These are phyloP conservation scores for Paramyrothecium roridum DNA, from an alignment of 2,329 filamentous ascomycete genomes.

Conservation along the genomic window DNA sequence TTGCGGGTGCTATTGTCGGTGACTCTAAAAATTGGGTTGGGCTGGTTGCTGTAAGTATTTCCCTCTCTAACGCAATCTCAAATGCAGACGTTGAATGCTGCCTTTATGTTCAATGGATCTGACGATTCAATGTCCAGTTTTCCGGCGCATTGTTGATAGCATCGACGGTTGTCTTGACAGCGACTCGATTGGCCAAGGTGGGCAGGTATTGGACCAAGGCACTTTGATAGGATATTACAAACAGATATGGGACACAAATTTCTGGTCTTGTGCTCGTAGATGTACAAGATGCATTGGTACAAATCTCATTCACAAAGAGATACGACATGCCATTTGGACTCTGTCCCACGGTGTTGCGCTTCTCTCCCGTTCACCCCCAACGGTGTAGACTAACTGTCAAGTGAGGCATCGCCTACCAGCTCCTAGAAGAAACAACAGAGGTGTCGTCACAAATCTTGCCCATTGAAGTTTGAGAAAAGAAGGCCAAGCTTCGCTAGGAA, in stretches of 20 bases:
- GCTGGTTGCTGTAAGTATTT: neutral
- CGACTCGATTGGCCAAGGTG: neutral
- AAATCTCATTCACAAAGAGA: neutral
- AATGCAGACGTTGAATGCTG: neutral
- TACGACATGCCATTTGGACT: neutral
- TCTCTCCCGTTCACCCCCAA: neutral
- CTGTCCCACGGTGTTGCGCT: neutral
- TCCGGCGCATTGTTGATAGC: neutral
- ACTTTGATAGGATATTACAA: neutral
- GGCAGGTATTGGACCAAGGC: neutral
- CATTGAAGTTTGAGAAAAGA: too few species aligned
- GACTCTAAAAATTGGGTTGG: neutral
- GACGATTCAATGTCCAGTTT: neutral
- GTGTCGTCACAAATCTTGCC: too few species aligned
- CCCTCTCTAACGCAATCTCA: neutral
- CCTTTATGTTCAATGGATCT: neutral
- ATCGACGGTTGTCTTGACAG: neutral
- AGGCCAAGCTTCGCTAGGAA: too few species aligned
- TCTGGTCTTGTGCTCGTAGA: neutral
- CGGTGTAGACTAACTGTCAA: neutral
- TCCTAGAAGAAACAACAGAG: too few species aligned
- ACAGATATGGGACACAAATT: neutral
- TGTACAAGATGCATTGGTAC: neutral
- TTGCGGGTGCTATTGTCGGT: conserved; percentile 29
- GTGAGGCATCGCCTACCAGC: too few species aligned